These are phyloP conservation scores for Cyclotella atomus DNA, from an alignment of 108 stramenopile genomes.

Conservation along the genomic window DNA sequence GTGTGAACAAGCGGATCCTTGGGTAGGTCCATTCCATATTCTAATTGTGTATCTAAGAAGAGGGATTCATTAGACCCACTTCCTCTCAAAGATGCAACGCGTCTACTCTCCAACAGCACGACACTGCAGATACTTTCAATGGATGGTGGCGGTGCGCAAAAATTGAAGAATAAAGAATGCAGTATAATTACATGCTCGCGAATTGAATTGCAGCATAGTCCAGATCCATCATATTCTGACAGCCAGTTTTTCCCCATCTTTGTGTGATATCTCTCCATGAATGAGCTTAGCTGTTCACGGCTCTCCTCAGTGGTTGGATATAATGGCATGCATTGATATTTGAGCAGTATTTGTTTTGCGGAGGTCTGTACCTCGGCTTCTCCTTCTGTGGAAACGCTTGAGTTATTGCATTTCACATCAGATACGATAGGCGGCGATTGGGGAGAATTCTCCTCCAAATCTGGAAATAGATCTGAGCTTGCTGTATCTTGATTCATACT, in stretches of 20 bases:
- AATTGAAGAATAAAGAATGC: slow-evolving; percentile 58
- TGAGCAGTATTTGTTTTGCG: slow-evolving; percentile 22
- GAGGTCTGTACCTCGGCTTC: neutral
- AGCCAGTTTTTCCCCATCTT: neutral
- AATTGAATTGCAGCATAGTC: neutral
- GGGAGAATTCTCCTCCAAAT: neutral
- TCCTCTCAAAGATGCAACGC: slow-evolving; percentile 3
- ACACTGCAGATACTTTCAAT: slow-evolving; percentile 45
- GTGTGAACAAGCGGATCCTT: slow-evolving; percentile 35
- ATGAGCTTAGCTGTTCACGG: slow-evolving; percentile 1
- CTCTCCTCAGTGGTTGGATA: slow-evolving; percentile 11
- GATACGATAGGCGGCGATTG: neutral
- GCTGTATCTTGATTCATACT: too few species aligned
- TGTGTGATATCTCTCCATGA: slow-evolving; percentile 2
- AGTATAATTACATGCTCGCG: slow-evolving; percentile 35
- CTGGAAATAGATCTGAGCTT: neutral
- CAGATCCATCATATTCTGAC: neutral
- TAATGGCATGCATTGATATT: slow-evolving; percentile 33
- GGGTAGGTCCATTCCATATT: slow-evolving; percentile 8
- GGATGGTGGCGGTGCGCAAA: slow-evolving; percentile 56
- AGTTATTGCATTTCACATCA: neutral
- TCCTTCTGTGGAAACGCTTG: neutral
- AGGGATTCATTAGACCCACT: neutral
- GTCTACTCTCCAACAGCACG: slow-evolving; percentile 37
- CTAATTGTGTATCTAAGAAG: too few species aligned